Evolutionary conservation across 2,329 filamentous ascomycete genomes (phyloP), one percentile per base, ranked within the genome.

Genomic region (Aspergillus phoenicis): DNA sequence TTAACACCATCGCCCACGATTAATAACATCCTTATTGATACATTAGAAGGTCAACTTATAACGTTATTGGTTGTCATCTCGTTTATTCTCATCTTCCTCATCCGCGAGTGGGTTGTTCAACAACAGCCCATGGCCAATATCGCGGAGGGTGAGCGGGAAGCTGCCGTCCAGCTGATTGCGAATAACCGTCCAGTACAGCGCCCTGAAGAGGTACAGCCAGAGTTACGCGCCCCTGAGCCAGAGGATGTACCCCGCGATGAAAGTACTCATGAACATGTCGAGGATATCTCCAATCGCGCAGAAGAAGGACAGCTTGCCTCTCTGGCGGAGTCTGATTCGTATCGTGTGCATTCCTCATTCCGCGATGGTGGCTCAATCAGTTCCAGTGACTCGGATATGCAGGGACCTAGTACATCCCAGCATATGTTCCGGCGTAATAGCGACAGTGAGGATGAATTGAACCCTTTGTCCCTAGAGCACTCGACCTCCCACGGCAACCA

Each of bases 31-130:
- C 78, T 97, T 15, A 88, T 98, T 56, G 89, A 93, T 67, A 86
- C 94, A 0, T 80, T 97, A 3, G 95, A 99, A 78, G 95, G 95
- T 4, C 93, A 97, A 72, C 86, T 98, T 52, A 97, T 99, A 67
- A 99, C 94, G 0, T 80, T 97, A 5, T 80, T 96, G 10, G 91
- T 98, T 54, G 94, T 99, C 7, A 85, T 97, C 48, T 93, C 90
- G 60, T 99, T 98, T 76, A 97, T 99, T 61, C 81, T 99, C n/a
- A 88, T 99, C 45, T 99, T 99, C 68, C 80, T 99, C 4, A 97
- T 99, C 51, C 84, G 96, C 51, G 95, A 99, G 78, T 99, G 97
- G 85, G 95, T 99, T 54, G 93, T 99, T 8, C 95, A 99, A 74
- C 95, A 99, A 74, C 95, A 99, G 73, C 95, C 94, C 5, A 89